Evolutionary conservation across 2,329 filamentous ascomycete genomes (phyloP), one percentile per base, ranked within the genome.

Genomic region (Aspergillus fumigatus): DNA sequence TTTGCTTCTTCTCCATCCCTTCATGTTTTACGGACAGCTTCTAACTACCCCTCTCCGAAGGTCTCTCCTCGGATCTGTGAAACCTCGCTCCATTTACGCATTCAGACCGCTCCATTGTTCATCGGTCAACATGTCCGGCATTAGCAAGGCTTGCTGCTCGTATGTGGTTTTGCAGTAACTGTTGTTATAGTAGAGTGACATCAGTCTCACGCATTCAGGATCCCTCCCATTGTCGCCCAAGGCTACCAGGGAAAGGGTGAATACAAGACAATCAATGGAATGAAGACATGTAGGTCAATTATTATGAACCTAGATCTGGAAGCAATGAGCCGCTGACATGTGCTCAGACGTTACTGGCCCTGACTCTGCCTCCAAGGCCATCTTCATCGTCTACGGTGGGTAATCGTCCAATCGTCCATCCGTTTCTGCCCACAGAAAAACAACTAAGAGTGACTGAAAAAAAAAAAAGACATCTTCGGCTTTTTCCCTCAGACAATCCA

Each of bases 401-500:
- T 59, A 35, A 48, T 29, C 43, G 9, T 47, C 8, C 43, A 43
- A 43, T 10, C 27, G 43, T 32, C 11, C 23, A 0, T 41, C 14
- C 52, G 11, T n/a, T 6, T 48, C 29, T 11, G 7, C 9, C 23
- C 32, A 25, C 48, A 40, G 21, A 32, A 2, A 19, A 27, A 4
- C 14, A 9, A 35, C 43, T 52, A 43, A 54, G 6, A 53, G 32
- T 5, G n/a, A 25, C 14, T 23, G 26, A 29, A 48, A 26, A 26
- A 29, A 48, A 26, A 26, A n/a, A 51, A 40, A 76, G 83, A 85
- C 66, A 85, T 86, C 70, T 87, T 87, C 67, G 84, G 84, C 52
- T 86, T 82, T 78, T 86, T 83, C 72, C 77, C 79, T 9, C 84
- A 87, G 67, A 86, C 83, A 9, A 64, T 86, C 19, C 84, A 87